Percentiles rank a stretch among this genome's conserved stretches.
These are phyloP conservation scores for Biscogniauxia mediterranea DNA, from an alignment of 2,329 filamentous ascomycete genomes.

Conservation along the genomic window DNA sequence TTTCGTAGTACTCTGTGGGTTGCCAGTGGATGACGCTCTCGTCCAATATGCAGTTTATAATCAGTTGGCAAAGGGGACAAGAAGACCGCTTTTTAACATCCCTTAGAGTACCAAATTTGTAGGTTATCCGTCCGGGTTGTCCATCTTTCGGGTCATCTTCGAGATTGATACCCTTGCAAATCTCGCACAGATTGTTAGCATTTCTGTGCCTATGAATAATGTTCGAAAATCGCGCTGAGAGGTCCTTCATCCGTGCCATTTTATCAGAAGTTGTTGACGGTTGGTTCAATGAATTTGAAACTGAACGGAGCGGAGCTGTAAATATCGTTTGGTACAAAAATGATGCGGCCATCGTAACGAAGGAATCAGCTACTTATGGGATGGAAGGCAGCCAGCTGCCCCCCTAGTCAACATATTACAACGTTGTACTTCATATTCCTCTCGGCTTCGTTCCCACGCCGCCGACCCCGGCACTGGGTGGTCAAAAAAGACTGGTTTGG, in stretches of 20 bases:
- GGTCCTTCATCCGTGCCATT: constrained; percentile 1
- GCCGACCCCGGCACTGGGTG: no score
- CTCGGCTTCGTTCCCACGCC: no score
- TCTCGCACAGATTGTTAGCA: constrained; percentile 10
- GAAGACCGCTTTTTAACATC: constrained; percentile 13
- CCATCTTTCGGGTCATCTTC: constrained; percentile 2
- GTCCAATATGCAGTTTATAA: constrained; percentile 16
- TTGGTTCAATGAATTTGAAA: neutral
- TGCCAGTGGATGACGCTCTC: constrained; percentile 19
- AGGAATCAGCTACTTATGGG: no score
- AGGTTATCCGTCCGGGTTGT: constrained; percentile 4
- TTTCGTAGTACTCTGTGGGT: constrained; percentile 16
- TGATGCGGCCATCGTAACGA: no score
- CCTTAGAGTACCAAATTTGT: constrained; percentile 14
- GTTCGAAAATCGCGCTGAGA: constrained; percentile 18
- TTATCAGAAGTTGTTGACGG: neutral
- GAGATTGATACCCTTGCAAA: constrained; percentile 17
- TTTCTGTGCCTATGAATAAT: constrained; percentile 11
- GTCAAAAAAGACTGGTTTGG: no score
- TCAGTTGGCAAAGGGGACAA: constrained; percentile 18
- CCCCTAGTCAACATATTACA: no score
- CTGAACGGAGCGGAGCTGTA: no score
- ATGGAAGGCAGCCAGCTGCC: no score
- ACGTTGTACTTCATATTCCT: no score
- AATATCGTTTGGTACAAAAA: no score